phyloP scores from a whole-genome alignment of 2,329 filamentous ascomycete genomes.

The Ramichloridium luteum region DNA sequence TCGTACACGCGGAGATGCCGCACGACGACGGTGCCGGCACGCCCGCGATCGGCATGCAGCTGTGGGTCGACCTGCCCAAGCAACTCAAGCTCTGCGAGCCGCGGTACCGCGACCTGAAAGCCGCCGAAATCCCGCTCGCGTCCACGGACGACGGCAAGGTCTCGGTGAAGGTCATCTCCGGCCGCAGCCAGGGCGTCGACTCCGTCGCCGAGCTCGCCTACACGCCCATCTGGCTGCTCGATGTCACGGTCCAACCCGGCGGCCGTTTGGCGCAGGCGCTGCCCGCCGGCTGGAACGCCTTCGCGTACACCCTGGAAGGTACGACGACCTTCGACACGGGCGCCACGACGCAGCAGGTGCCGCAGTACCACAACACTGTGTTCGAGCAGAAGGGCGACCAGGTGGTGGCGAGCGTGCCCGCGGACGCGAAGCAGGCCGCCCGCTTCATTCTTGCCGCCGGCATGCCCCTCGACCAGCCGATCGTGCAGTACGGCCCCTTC shows the following conservation, averaged over 20 bases:
- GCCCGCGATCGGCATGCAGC: conserved; percentile 75
- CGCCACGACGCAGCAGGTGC: conserved; percentile 40
- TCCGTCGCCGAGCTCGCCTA: conserved; percentile 84
- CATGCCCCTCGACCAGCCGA: conserved; percentile 63
- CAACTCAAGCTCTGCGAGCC: conserved; percentile 80
- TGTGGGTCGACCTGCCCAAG: conserved; percentile 86
- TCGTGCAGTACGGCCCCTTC: conserved; percentile 78
- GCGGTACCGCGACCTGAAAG: conserved; percentile 74
- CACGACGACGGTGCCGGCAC: conserved; percentile 61
- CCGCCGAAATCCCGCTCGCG: conserved; percentile 66
- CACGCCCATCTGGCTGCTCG: conserved; percentile 92
- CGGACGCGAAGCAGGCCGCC: conserved; percentile 46
- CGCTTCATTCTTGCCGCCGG: conserved; percentile 64
- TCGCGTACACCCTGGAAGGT: conserved; percentile 75
- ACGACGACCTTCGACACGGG: conserved; percentile 50
- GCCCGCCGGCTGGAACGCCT: conserved; percentile 76
- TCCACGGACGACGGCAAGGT: conserved; percentile 61
- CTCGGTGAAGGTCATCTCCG: conserved; percentile 79
- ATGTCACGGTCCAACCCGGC: conserved; percentile 68
- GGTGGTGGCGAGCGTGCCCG: conserved; percentile 58
- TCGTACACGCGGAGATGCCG: conserved; percentile 79
- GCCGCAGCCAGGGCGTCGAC: conserved; percentile 71
- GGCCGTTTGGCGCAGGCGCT: conserved; percentile 63
- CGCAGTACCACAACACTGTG: conserved; percentile 75
- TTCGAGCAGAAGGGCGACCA: conserved; percentile 70